Conservation (phyloP, 1,284 basidiomycete species). For the Agroathelia rolfsii region DNA sequence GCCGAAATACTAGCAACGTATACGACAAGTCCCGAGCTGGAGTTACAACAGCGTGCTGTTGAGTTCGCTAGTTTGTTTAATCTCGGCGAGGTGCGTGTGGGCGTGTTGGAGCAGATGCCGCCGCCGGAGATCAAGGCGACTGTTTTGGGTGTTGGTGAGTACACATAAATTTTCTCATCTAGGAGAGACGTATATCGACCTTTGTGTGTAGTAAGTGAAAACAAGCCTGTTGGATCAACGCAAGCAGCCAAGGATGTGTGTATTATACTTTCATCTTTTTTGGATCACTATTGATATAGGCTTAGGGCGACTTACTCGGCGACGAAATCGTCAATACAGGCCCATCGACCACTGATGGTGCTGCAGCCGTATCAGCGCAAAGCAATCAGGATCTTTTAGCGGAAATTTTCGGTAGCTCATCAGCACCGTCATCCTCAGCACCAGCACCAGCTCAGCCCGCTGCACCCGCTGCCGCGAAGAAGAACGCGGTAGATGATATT, state of each 20-base stretch:
- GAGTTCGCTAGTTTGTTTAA: conserved; percentile 86
- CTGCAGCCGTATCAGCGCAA: conserved; percentile 42
- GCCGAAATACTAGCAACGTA: conserved; percentile 68
- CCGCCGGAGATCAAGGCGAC: conserved; percentile 93
- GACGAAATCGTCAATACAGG: conserved; percentile 50
- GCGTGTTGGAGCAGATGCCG: conserved; percentile 96
- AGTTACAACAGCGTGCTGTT: conserved; percentile 92
- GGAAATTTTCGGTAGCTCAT: conserved; percentile 79
- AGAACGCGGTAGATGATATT: conserved; percentile 79
- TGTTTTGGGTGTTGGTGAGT: conserved; percentile 80
- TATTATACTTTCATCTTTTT: conserved; percentile 7
- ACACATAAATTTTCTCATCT: conserved; percentile 2
- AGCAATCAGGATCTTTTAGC: conserved; percentile 86
- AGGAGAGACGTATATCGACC: conserved; percentile 4
- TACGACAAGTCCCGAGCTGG: conserved; percentile 82
- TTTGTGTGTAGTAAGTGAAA: conserved; percentile 66
- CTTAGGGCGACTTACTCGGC: conserved; percentile 65
- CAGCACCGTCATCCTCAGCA: conserved; percentile 26
- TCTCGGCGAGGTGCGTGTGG: conserved; percentile 69
- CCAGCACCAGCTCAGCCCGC: conserved; percentile 31
- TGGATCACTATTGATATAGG: conserved; percentile 16
- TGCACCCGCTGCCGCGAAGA: no score
- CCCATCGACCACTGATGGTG: conserved; percentile 27
- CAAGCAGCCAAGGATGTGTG: conserved; percentile 64
- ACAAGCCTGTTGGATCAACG: conserved; percentile 88